Base-by-base conservation (phyloP, 257 asterid species). In the Parsonsia alboflavescens region DNA sequence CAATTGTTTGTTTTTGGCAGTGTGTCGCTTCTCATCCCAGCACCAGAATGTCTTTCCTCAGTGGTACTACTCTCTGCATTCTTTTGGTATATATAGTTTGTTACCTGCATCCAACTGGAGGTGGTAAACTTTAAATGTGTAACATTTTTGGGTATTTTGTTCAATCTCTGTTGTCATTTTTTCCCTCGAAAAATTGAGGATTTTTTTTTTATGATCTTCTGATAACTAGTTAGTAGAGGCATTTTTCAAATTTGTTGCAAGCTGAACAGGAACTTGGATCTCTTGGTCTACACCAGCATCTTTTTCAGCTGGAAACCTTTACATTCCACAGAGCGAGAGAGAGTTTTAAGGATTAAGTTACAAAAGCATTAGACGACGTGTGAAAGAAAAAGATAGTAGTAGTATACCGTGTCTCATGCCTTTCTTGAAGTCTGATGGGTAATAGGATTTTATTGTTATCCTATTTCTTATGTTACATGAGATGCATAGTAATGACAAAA, bases 1-100 rank as follows among this genome's bases (percentile, higher is more conserved):
- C 44, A 19, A 7, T 67, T 73, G 52, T 76, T 50, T 70, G 28
- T 78, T 62, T 79, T 69, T 81, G 85, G 86, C 96, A 94, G 99
- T 90, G 98, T 74, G 98, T 94, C 81, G 99, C 99, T 72, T 92
- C 97, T 66, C 99, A 94, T 84, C 89, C 92, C 0, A 92, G 90
- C 80, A 94, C 99, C 42, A 88, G 98, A 87, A 89, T 85, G 93
- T 77, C 84, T 72, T 94, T 94, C 87, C 93, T 94, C 72, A 88
- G 88, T 74, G 99, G 99, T 92, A 91, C 50, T 53, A 58, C 42
- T 73, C 54, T 36, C 6, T 6, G 10, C 3, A 9, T 30, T 56
- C 62, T 44, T 58, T 21, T 15, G 50, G 26, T 8, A 65, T 65
- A 65, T 21, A 48, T 12, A 53, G 39, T 49, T 52, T 54, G 12